phyloP scores from a whole-genome alignment of 2,329 filamentous ascomycete genomes.

The Pseudovirgaria hyperparasitica region DNA sequence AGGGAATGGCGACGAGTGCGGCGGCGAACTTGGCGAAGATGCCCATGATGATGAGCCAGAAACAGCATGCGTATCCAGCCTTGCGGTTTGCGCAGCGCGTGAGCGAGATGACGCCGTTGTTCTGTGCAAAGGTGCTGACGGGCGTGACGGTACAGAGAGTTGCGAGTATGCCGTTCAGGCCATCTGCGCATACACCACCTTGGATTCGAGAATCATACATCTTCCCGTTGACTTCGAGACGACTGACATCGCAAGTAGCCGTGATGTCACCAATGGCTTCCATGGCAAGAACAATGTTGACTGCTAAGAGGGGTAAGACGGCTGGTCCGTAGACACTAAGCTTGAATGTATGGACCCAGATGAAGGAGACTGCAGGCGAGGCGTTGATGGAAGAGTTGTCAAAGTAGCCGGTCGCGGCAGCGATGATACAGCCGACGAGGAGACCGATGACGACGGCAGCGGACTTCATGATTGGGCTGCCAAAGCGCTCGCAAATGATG shows the following conservation, averaged over 20 bases:
- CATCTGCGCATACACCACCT: constrained; percentile 67
- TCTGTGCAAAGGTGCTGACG: constrained; percentile 71
- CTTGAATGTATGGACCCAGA: constrained; percentile 69
- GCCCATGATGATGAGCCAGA: constrained; percentile 70
- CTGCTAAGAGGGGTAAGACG: constrained; percentile 53
- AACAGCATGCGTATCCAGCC: constrained; percentile 65
- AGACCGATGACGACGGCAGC: constrained; percentile 64
- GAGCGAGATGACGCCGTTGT: constrained; percentile 73
- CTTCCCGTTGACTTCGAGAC: constrained; percentile 58
- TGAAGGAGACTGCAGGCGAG: constrained; percentile 59
- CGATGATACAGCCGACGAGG: constrained; percentile 65
- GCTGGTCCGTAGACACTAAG: constrained; percentile 60
- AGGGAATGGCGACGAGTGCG: constrained; percentile 62
- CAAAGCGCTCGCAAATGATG: constrained; percentile 68
- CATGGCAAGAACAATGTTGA: constrained; percentile 58
- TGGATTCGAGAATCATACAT: constrained; percentile 67
- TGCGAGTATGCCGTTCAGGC: constrained; percentile 61
- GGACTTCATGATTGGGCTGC: constrained; percentile 73
- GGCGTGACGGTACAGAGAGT: constrained; percentile 69
- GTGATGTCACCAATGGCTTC: constrained; percentile 73
- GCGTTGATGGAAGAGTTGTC: constrained; percentile 57
- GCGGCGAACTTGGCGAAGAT: constrained; percentile 76
- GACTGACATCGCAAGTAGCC: constrained; percentile 69
- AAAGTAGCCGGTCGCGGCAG: constrained; percentile 67
- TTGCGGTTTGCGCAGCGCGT: constrained; percentile 71